These are phyloP conservation scores for Cavenderia fasciculata DNA, from an alignment of 78 protist genomes.

Conservation along the genomic window DNA sequence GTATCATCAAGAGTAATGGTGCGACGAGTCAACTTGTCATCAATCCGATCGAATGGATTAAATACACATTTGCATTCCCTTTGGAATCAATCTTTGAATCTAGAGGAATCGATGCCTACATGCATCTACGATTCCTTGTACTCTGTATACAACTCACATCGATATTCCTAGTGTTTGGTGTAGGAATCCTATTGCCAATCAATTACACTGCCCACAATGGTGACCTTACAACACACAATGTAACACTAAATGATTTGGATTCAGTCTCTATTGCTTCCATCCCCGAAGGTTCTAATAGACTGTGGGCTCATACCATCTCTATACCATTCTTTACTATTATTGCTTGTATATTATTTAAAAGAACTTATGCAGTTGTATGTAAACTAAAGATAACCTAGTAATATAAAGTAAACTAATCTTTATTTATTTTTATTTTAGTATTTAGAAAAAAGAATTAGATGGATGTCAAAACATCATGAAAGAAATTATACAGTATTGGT, in stretches of 20 bases:
- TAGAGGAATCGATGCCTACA: constrained; percentile 72
- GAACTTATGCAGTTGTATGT: constrained; percentile 42
- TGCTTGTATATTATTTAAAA: constrained; percentile 18
- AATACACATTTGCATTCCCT: constrained; percentile 12
- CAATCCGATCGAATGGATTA: constrained; percentile 38
- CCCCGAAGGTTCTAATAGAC: constrained; percentile 17
- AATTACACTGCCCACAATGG: constrained; percentile 25
- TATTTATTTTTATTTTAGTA: not conserved
- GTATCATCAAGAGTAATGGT: constrained; percentile 52
- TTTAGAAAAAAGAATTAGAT: constrained; percentile 68
- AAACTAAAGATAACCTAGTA: not conserved
- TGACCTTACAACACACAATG: not conserved
- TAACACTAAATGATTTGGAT: constrained; percentile 22
- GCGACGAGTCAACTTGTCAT: not conserved
- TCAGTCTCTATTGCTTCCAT: constrained; percentile 45
- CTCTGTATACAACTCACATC: constrained; percentile 28
- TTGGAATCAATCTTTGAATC: constrained; percentile 47
- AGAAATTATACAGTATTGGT: constrained; percentile 67
- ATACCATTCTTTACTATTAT: constrained; percentile 44
- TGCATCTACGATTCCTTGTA: constrained; percentile 49
- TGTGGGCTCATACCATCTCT: constrained; percentile 69
- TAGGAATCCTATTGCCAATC: constrained; percentile 53
- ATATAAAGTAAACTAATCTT: not conserved
- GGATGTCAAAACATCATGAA: constrained; percentile 74
- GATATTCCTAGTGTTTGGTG: constrained; percentile 50